Evolutionary conservation across 805 yeast species (phyloP).

Genomic region (Candida xiaguanensis): DNA sequence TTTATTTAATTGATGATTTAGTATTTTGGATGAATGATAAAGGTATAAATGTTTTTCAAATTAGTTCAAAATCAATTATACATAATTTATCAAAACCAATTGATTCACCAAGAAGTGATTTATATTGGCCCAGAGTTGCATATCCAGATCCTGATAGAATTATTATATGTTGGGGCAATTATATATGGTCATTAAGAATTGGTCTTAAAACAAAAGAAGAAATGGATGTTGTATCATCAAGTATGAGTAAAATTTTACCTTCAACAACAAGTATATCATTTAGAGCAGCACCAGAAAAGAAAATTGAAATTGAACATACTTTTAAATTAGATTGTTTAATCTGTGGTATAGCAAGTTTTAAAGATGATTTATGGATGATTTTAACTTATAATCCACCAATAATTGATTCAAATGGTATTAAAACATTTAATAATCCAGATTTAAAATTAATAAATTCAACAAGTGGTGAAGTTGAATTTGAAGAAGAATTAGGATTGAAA

Average conservation of each 20-base stretch:
- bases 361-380: constrained; percentile 65
- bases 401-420: constrained; percentile 14
- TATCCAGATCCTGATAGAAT: constrained; percentile 63
- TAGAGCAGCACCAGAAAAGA: constrained; percentile 42
- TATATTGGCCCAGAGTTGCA: constrained; percentile 78
- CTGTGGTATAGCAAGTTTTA: constrained; percentile 75
- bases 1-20: constrained; percentile 60
- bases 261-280: constrained; percentile 53
- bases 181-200: constrained; percentile 66
- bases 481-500: constrained; percentile 71
- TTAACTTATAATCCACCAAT: constrained; percentile 48
- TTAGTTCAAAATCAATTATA: constrained; percentile 46
- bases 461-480: constrained; percentile 69
- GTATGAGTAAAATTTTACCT: constrained; percentile 41
- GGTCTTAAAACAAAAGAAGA: constrained; percentile 20
- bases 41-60: constrained; percentile 70
- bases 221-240: constrained; percentile 15
- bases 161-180: constrained; percentile 78
- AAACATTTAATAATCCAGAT: constrained; percentile 59
- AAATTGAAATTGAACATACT: constrained; percentile 45
- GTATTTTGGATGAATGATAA: constrained; percentile 80
- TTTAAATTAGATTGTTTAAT: constrained; percentile 51
- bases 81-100: constrained; percentile 54
- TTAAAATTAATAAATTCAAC: constrained; percentile 60
- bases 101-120: constrained; percentile 61